Evolutionary conservation across 768 basidiomycete genomes (phyloP), one percentile per base, ranked within the genome.

Genomic region (Xerocomus brunneocitrinus): DNA sequence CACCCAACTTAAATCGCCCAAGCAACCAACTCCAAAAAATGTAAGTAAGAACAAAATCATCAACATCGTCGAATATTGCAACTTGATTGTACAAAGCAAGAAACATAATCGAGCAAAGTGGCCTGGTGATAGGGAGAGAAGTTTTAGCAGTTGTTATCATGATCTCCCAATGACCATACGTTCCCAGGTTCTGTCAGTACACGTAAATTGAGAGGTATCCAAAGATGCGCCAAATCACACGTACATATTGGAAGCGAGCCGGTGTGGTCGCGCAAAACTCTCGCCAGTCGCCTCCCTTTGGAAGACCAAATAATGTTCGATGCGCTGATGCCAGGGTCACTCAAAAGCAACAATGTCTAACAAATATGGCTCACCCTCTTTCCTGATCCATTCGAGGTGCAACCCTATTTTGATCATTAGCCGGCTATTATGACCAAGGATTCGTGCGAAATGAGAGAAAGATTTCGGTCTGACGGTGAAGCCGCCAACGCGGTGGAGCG

Each of bases 401-500:
- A 68, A 6, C 64, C 67, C 67, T 69, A 30, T 19, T 8, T 10
- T 10, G 3, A 16, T 45, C 3, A 27, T 57, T 40, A 49, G 49
- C 22, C 35, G 42, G 14, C 2, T 35, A 24, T 32, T 7, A 24
- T 2, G 34, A 38, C 27, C 22, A 32, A 9, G 27, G 27, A 4
- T 22, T 28, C 4, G 8, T 30, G 28, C 6, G 3, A 9, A 3
- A n/a, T 9, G 4, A 39, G 19, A 19, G 19, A 19, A 19, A 19
- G 19, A 19, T 19, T n/a, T n/a, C n/a, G n/a, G n/a, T n/a, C n/a
- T n/a, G n/a, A n/a, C n/a, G n/a, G n/a, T n/a, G n/a, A n/a, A n/a
- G n/a, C n/a, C n/a, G n/a, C n/a, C n/a, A n/a, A n/a, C n/a, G n/a
- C 62, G 73, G 1, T 76, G 74, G 74, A 63, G 67, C 44, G 61